Conservation (phyloP, 768 basidiomycete species). For the Kwoniella sp. region DNA sequence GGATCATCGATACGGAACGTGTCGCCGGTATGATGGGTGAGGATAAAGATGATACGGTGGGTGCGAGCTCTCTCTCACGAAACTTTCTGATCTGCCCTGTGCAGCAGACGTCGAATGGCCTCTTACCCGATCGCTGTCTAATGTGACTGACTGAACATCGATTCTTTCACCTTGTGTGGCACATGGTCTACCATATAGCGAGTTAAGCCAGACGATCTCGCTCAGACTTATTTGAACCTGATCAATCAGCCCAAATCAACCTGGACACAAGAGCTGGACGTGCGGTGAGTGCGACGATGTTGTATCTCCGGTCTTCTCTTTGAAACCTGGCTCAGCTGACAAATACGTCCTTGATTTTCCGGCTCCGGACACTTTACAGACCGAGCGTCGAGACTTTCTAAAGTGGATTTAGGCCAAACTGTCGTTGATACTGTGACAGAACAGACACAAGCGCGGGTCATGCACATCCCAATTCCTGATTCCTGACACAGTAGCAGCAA, state of each 20-base stretch:
- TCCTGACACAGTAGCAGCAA: too few species aligned
- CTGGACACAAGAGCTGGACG: constrained; percentile 53
- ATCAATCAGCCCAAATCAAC: constrained; percentile 42
- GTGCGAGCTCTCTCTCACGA: not conserved
- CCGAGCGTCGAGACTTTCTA: constrained; percentile 8
- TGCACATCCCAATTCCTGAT: too few species aligned
- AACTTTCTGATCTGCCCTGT: constrained; percentile 7
- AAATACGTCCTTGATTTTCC: not conserved
- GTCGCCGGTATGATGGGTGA: constrained; percentile 34
- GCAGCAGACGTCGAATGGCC: too few species aligned
- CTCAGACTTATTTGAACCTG: constrained; percentile 39
- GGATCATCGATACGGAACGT: constrained; percentile 38
- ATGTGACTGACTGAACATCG: too few species aligned
- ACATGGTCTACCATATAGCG: too few species aligned
- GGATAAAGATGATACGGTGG: constrained; percentile 28
- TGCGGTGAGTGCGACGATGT: constrained; percentile 32
- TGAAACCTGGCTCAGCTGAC: too few species aligned
- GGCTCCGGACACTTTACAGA: constrained; percentile 7
- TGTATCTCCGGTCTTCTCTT: too few species aligned
- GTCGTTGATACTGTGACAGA: constrained; percentile 2
- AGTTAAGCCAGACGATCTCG: constrained; percentile 43
- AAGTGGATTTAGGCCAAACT: too few species aligned
- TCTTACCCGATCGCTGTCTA: constrained; percentile 10
- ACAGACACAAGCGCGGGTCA: not conserved
- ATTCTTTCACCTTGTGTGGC: too few species aligned